Percentiles rank a stretch among this genome's conserved stretches.
Evolutionary conservation across 768 basidiomycete species (phyloP).

Genomic region (Rickenella mellea): DNA sequence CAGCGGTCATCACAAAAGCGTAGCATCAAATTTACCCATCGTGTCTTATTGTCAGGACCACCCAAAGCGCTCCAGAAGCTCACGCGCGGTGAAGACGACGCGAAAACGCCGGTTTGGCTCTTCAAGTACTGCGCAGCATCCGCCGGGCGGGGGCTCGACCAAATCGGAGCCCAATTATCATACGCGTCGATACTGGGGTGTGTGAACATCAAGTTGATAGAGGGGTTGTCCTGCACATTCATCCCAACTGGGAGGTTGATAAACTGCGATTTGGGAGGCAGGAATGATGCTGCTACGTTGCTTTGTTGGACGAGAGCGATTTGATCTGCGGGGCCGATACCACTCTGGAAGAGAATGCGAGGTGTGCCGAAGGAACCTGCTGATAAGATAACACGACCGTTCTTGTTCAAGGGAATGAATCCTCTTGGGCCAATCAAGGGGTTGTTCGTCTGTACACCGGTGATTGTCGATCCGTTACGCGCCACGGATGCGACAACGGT

Average conservation of each 20-base stretch:
- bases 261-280: constrained; percentile 40
- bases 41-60: constrained; percentile 35
- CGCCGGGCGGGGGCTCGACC: constrained; percentile 41
- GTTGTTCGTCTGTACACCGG: constrained; percentile 54
- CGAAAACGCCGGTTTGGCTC: constrained; percentile 44
- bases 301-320: constrained; percentile 38
- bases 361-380: constrained; percentile 48
- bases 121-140: constrained; percentile 47
- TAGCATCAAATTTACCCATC: constrained; percentile 33
- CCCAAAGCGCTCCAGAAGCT: constrained; percentile 56
- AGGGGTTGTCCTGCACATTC: constrained; percentile 52
- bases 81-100: constrained; percentile 45
- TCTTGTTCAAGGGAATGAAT: constrained; percentile 39
- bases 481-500: constrained; percentile 41
- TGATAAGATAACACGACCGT: constrained; percentile 53
- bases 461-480: constrained; percentile 45
- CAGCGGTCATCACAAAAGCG: not conserved
- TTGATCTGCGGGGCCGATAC: constrained; percentile 54
- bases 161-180: constrained; percentile 57
- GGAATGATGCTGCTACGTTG: constrained; percentile 31
- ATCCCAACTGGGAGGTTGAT: constrained; percentile 53
- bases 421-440: constrained; percentile 46
- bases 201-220: constrained; percentile 56
- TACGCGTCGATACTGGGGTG: constrained; percentile 54
- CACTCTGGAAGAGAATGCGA: constrained; percentile 49